Percentiles rank a stretch among this genome's conserved stretches.
Conservation (phyloP, 768 basidiomycete species). For the Hortiboletus campestris region DNA sequence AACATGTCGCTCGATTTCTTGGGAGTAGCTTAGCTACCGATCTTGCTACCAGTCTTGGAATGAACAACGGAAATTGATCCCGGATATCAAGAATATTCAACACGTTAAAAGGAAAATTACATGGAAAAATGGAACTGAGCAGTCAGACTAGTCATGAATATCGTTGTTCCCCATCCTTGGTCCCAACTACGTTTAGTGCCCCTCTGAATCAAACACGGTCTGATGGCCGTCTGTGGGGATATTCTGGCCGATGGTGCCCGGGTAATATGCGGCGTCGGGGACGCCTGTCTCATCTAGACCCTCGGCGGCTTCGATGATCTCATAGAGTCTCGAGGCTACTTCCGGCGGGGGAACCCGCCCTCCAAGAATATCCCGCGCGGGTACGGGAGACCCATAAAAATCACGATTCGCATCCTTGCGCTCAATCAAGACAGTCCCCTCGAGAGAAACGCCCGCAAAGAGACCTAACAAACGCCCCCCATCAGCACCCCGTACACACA, state of each 20-base stretch:
- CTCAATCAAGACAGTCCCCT: conserved; percentile 93
- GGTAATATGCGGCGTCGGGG: conserved; percentile 79
- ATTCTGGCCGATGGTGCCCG: conserved; percentile 59
- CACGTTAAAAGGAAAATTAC: not conserved
- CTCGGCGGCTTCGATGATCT: conserved; percentile 95
- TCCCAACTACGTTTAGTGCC: conserved; percentile 16
- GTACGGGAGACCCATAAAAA: conserved; percentile 91
- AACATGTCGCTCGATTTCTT: not conserved
- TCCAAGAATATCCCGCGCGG: conserved; percentile 86
- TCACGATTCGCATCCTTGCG: conserved; percentile 95
- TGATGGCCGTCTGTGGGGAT: conserved; percentile 43
- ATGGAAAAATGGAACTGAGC: not conserved
- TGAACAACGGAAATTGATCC: not conserved
- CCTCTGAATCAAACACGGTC: conserved; percentile 80
- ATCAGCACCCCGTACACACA: not conserved
- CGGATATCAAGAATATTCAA: conserved; percentile 13
- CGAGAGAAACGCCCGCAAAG: conserved; percentile 91
- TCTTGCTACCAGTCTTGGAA: not conserved
- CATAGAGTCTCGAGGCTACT: conserved; percentile 88
- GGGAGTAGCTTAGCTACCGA: not conserved
- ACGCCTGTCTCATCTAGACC: conserved; percentile 84
- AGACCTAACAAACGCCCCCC: conserved; percentile 52
- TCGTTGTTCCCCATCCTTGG: not conserved
- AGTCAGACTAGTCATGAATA: conserved; percentile 1
- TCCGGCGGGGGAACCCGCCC: conserved; percentile 97